phyloP scores from a whole-genome alignment of 1,284 basidiomycete genomes.

The Malassezia sp. region DNA sequence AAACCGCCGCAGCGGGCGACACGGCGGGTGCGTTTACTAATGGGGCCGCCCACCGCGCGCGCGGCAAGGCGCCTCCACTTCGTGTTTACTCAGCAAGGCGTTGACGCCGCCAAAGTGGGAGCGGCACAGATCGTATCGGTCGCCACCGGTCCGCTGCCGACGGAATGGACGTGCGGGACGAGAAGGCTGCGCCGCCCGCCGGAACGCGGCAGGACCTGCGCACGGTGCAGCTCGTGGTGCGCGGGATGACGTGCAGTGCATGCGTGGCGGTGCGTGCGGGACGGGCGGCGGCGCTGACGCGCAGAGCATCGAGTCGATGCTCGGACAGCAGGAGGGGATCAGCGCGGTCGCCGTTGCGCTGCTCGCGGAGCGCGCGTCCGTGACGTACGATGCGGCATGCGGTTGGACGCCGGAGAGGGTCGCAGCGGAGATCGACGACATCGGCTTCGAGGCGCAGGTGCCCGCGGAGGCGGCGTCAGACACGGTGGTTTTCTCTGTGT shows the following conservation, averaged over 20 bases:
- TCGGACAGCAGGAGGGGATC: constrained; percentile 74
- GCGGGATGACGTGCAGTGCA: constrained; percentile 81
- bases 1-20: too few species aligned
- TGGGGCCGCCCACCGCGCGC: too few species aligned
- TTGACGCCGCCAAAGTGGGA: neutral
- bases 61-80: too few species aligned
- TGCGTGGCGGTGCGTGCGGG: constrained; percentile 74
- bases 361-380: constrained; percentile 77
- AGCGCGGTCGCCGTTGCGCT: constrained; percentile 79
- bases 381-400: constrained; percentile 69
- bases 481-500: constrained; percentile 56
- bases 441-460: constrained; percentile 68
- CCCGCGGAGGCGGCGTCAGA: constrained; percentile 7
- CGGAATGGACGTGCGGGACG: neutral
- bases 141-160: too few species aligned
- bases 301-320: constrained; percentile 74
- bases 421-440: constrained; percentile 71
- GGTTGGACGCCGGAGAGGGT: constrained; percentile 63
- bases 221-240: constrained; percentile 56
- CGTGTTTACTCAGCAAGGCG: too few species aligned
- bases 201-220: too few species aligned
- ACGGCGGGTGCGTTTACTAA: too few species aligned
- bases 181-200: neutral
- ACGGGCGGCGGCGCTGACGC: too few species aligned
- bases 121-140: neutral